These are phyloP conservation scores for Lolium perenne DNA, from an alignment of 176 grass and related monocot species.

Conservation along the genomic window DNA sequence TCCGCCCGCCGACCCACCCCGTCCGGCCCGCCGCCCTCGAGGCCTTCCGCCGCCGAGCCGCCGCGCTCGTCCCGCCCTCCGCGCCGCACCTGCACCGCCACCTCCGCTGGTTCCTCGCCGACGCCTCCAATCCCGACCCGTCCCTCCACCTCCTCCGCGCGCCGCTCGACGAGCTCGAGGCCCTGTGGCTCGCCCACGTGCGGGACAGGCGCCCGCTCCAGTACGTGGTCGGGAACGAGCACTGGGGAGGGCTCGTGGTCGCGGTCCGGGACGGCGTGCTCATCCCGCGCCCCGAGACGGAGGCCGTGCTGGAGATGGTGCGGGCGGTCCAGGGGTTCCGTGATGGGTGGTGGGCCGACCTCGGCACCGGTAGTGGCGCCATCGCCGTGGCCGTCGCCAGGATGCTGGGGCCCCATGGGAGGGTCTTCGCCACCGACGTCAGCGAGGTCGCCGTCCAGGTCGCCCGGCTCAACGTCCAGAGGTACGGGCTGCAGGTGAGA, in stretches of 20 bases:
- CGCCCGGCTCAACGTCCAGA: conserved; percentile 57
- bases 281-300: conserved; percentile 91
- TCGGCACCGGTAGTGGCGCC: conserved; percentile 87
- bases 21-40: conserved; percentile 41
- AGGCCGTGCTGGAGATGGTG: conserved; percentile 72
- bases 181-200: conserved; percentile 60
- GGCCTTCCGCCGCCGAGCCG: conserved; percentile 66
- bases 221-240: conserved; percentile 95
- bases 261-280: conserved; percentile 75
- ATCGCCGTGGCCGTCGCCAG: conserved; percentile 74
- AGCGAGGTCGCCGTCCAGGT: conserved; percentile 67
- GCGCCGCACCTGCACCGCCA: conserved; percentile 72
- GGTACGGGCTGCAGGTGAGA: conserved; percentile 79
- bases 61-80: conserved; percentile 39
- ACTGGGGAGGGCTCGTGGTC: conserved; percentile 85
- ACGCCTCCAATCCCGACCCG: conserved; percentile 37
- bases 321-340: conserved; percentile 49
- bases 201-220: conserved; percentile 67
- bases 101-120: conserved; percentile 82
- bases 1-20: conserved; percentile 60
- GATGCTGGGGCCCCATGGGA: conserved; percentile 55
- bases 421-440: conserved; percentile 72
- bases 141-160: conserved; percentile 56
- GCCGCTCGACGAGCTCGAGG: conserved; percentile 61
- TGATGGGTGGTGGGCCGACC: conserved; percentile 74